These are phyloP conservation scores for Sporothrix luriei DNA, from an alignment of 2,329 filamentous ascomycete species.

Conservation along the genomic window DNA sequence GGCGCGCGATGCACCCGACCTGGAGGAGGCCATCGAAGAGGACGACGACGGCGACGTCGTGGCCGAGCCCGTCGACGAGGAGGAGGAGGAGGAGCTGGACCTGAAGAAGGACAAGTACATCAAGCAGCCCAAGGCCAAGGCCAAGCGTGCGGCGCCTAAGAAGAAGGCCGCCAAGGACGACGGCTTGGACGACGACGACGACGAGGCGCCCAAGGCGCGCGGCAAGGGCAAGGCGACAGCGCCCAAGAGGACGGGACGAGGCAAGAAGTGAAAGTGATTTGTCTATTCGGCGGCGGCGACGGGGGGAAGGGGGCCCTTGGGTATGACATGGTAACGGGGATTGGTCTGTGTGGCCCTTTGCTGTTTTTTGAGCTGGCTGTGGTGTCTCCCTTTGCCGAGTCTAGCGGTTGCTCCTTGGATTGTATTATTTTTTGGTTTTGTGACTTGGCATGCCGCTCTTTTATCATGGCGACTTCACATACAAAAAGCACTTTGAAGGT, in stretches of 20 bases:
- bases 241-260: conserved; percentile 44
- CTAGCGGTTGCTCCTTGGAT: background rate
- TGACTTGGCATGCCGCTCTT: background rate
- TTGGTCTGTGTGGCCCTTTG: background rate
- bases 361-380: background rate
- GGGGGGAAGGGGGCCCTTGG: background rate
- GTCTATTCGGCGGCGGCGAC: background rate
- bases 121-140: conserved; percentile 79
- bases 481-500: background rate
- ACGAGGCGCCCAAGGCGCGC: conserved; percentile 50
- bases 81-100: conserved; percentile 77
- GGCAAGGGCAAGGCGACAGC: conserved; percentile 56
- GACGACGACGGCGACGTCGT: conserved; percentile 78
- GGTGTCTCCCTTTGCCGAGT: background rate
- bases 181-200: conserved; percentile 53
- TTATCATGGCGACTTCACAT: conserved; percentile 8
- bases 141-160: conserved; percentile 46
- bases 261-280: conserved; percentile 42
- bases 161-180: conserved; percentile 48
- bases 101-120: conserved; percentile 96
- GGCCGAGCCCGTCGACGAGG: conserved; percentile 64
- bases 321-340: background rate
- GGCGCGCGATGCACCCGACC: conserved; percentile 78
- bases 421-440: background rate
- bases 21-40: conserved; percentile 95